These are phyloP conservation scores for Diospyros lotus DNA, from an alignment of 148 eudicot genomes.

Conservation along the genomic window DNA sequence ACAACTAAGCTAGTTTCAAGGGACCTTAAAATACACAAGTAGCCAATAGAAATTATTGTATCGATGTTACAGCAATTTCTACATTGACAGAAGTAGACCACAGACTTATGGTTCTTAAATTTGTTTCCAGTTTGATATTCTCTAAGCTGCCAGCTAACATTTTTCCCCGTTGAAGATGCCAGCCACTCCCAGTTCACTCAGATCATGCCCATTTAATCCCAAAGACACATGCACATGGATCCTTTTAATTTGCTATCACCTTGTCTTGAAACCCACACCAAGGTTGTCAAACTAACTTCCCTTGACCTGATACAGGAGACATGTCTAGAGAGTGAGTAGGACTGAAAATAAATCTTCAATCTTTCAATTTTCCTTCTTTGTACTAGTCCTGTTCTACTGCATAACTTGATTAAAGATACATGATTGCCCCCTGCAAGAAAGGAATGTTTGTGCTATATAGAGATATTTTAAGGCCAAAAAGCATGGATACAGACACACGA, in stretches of 20 bases:
- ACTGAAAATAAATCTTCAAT: no score
- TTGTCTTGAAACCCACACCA: no score
- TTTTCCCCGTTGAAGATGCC: background rate
- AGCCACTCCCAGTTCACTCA: background rate
- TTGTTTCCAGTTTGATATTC: background rate
- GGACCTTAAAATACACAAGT: background rate
- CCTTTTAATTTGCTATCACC: constrained; percentile 3
- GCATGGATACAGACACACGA: no score
- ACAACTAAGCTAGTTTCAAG: background rate
- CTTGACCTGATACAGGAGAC: no score
- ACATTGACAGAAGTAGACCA: background rate
- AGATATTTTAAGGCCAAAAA: no score
- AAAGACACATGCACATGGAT: background rate
- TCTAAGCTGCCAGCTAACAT: background rate
- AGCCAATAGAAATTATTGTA: background rate
- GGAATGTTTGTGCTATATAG: no score
- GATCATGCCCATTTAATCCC: background rate
- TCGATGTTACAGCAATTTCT: background rate
- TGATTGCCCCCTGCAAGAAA: no score
- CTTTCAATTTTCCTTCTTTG: no score
- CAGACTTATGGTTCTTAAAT: background rate
- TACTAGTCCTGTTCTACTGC: no score
- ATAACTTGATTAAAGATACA: no score
- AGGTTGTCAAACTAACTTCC: no score
- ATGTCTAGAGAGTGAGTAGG: no score